These are phyloP conservation scores for Arabidopsis lyrata DNA, from an alignment of 441 rosid species.

Conservation along the genomic window DNA sequence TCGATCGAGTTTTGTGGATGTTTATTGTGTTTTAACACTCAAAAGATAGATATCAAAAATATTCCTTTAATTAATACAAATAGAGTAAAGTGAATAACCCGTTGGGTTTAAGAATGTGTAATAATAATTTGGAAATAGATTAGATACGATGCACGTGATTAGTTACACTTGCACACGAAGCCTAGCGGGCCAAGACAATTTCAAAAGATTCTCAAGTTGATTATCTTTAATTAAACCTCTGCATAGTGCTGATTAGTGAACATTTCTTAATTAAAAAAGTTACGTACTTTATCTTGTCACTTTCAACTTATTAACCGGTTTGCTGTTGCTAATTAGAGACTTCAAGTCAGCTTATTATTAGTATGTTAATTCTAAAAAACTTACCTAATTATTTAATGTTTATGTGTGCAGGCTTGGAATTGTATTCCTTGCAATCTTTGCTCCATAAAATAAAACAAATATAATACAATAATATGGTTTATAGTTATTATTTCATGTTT, in stretches of 20 bases:
- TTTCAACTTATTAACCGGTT: constrained; percentile 6
- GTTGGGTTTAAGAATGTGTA: not conserved
- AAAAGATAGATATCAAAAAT: not conserved
- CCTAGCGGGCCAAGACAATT: not conserved
- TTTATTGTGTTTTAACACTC: not conserved
- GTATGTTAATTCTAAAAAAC: not conserved
- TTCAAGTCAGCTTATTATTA: constrained; percentile 6
- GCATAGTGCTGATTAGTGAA: constrained; percentile 10
- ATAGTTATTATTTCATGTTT: not conserved
- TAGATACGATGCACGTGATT: constrained; percentile 29
- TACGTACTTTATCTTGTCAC: not conserved
- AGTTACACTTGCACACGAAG: constrained; percentile 13
- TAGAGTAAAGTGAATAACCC: not conserved
- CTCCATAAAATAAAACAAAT: not conserved
- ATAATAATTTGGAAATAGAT: not conserved
- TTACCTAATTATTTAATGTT: not conserved
- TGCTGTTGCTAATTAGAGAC: not conserved
- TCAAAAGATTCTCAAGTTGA: constrained; percentile 3
- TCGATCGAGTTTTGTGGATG: not conserved
- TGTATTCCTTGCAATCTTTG: not conserved
- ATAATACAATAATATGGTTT: not conserved
- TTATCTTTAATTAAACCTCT: not conserved
- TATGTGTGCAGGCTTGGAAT: not conserved
- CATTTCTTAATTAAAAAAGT: not conserved
- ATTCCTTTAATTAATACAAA: not conserved